These are phyloP conservation scores for sorghum (Sorghum bicolor) DNA, from an alignment of 176 grass and related monocot genomes.

Conservation along the genomic window DNA sequence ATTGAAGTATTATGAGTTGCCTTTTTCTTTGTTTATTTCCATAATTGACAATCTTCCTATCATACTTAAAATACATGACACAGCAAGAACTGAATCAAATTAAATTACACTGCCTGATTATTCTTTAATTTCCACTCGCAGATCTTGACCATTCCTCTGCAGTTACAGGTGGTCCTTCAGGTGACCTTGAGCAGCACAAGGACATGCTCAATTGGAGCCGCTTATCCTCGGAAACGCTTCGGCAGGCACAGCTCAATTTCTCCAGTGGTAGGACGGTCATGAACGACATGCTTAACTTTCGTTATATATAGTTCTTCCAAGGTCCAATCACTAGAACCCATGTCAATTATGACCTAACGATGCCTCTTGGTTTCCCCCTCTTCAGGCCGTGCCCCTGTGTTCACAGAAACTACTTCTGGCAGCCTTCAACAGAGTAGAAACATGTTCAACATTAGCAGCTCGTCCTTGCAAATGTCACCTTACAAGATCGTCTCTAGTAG, in stretches of 20 bases:
- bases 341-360: not conserved
- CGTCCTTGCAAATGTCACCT: not conserved
- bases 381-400: not conserved
- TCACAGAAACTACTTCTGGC: not conserved
- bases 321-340: too few species aligned
- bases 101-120: not conserved
- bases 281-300: not conserved
- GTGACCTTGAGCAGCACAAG: not conserved
- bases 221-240: not conserved
- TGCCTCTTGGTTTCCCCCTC: not conserved
- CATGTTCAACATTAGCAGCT: not conserved
- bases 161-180: not conserved
- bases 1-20: too few species aligned
- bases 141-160: not conserved
- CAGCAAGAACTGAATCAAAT: too few species aligned
- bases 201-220: not conserved
- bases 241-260: not conserved
- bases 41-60: not conserved
- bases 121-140: not conserved
- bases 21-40: not conserved
- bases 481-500: slow-evolving; percentile 14
- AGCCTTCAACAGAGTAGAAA: not conserved
- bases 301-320: not conserved
- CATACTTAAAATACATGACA: too few species aligned
- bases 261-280: not conserved